Evolutionary conservation across 2,329 filamentous ascomycete species (phyloP).

Genomic region (Daldinia sp.): DNA sequence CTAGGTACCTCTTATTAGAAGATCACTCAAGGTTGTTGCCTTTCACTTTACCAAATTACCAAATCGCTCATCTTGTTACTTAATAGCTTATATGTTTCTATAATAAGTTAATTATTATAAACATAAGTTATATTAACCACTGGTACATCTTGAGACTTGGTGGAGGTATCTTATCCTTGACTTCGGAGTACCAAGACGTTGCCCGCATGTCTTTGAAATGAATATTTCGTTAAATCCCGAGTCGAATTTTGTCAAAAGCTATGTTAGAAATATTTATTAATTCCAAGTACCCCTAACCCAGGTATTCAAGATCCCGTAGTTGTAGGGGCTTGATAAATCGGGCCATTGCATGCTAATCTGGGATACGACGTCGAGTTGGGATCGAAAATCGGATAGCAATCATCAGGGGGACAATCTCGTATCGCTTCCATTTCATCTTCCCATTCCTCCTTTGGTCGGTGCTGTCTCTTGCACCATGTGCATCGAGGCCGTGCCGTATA

Average conservation of each 20-base stretch:
- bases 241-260: too few species aligned
- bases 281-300: too few species aligned
- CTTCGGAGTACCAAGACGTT: neutral
- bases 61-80: too few species aligned
- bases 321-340: neutral
- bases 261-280: neutral
- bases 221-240: too few species aligned
- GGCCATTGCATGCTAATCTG: neutral
- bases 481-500: neutral
- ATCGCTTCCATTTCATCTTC: neutral
- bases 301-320: too few species aligned
- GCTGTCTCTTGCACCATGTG: neutral
- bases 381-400: neutral
- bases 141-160: neutral
- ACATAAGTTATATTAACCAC: neutral
- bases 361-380: neutral
- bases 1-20: too few species aligned
- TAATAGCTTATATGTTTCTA: too few species aligned
- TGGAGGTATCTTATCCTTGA: neutral
- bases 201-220: neutral
- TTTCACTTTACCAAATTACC: too few species aligned
- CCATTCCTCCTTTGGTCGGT: slow-evolving; percentile 2
- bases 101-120: too few species aligned
- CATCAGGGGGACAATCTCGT: neutral
- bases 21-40: too few species aligned